A percentile compares a stretch with the other conserved stretches of the same genome.
Conservation (phyloP, 139 green algal genomes). For the Chlamydomonas sphaeroides region DNA sequence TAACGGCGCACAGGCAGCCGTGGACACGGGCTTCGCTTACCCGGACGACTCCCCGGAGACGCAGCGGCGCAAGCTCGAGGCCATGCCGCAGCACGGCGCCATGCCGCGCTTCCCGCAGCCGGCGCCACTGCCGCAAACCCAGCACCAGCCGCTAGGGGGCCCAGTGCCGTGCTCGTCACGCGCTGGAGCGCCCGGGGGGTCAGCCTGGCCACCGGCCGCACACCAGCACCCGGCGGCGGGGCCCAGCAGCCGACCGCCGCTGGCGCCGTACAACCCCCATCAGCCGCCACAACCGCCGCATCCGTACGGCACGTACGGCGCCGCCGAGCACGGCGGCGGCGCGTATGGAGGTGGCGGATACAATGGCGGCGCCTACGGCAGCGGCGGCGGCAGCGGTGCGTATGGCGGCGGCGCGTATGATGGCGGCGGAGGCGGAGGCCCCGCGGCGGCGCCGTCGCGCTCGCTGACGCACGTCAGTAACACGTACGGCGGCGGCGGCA, state of each 20-base stretch:
- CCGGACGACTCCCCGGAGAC: conserved; percentile 29
- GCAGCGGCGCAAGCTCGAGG: background rate
- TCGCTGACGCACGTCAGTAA: background rate
- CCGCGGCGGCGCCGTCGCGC: background rate
- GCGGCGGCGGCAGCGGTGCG: background rate
- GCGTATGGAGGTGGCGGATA: background rate
- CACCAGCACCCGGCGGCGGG: too few relatives aligned
- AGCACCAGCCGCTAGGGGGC: too few relatives aligned
- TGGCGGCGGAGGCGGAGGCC: too few relatives aligned
- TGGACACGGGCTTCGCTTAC: background rate
- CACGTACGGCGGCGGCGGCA: background rate
- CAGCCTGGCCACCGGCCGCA: too few relatives aligned
- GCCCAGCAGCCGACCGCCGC: too few relatives aligned
- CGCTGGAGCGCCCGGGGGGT: too few relatives aligned
- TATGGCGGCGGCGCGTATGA: background rate
- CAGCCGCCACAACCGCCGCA: too few relatives aligned
- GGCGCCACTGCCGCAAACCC: background rate
- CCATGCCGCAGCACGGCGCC: background rate
- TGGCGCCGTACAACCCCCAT: too few relatives aligned
- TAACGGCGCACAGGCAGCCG: background rate
- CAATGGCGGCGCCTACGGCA: background rate
- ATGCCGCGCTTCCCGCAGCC: background rate
- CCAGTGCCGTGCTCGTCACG: too few relatives aligned
- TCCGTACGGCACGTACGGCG: background rate
- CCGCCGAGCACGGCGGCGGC: too few relatives aligned